These are phyloP conservation scores for Saksenaea vasiformis DNA, from an alignment of 371 early-diverging fungal genomes.

Conservation along the genomic window DNA sequence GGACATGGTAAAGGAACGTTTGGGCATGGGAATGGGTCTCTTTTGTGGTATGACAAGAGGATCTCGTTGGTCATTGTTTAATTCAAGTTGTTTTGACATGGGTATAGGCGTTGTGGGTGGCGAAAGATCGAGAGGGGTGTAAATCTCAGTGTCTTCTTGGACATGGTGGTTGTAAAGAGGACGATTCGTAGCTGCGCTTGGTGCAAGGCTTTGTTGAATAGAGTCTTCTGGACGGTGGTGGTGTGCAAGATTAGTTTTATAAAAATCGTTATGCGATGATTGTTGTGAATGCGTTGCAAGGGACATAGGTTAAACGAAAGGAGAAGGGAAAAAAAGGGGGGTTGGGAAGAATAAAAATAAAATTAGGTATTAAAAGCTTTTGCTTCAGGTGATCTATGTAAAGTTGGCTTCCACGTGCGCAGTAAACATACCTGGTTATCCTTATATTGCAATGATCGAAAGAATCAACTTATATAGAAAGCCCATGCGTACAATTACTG, in stretches of 20 bases:
- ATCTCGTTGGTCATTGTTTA: slow-evolving; percentile 9
- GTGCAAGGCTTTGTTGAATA: slow-evolving; percentile 1
- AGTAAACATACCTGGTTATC: not conserved
- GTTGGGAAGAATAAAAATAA: slow-evolving; percentile 6
- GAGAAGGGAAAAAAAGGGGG: slow-evolving; percentile 6
- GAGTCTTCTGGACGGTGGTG: slow-evolving; percentile 1
- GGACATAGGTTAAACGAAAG: not conserved
- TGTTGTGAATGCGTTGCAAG: slow-evolving; percentile 5
- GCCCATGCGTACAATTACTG: too few relatives aligned
- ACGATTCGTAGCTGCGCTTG: slow-evolving; percentile 2
- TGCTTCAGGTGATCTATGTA: not conserved
- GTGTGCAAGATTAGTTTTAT: not conserved
- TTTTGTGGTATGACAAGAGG: not conserved
- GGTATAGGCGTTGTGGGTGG: slow-evolving; percentile 30
- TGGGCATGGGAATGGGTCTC: slow-evolving; percentile 6
- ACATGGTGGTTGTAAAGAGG: slow-evolving; percentile 5
- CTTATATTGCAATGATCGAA: not conserved
- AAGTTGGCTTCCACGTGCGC: not conserved
- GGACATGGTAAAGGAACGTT: slow-evolving; percentile 23
- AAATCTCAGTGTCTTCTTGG: slow-evolving; percentile 3
- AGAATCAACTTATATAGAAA: too few relatives aligned
- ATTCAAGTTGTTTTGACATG: not conserved
- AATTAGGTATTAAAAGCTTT: not conserved
- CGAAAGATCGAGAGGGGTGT: slow-evolving; percentile 19
- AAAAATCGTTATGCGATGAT: slow-evolving; percentile 3